Evolutionary conservation across 2,329 filamentous ascomycete genomes (phyloP).

Genomic region (Colletotrichum liriopes): DNA sequence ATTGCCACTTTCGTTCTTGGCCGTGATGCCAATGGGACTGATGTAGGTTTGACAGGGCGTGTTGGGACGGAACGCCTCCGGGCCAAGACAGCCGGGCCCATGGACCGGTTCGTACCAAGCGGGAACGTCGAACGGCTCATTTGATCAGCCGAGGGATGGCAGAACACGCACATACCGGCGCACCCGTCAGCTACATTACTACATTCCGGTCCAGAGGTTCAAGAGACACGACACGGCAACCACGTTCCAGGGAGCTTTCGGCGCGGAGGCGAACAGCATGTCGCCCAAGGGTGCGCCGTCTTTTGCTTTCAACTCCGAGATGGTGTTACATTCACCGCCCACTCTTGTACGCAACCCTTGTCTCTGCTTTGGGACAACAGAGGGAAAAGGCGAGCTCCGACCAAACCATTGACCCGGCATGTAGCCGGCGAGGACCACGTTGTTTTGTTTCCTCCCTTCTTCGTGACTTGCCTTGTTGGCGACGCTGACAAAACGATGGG

Average conservation of each 20-base stretch:
- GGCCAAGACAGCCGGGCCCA: conserved; percentile 12
- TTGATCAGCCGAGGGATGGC: conserved; percentile 28
- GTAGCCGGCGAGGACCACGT: conserved; percentile 4
- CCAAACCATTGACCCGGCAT: neutral
- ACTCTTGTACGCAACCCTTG: conserved; percentile 4
- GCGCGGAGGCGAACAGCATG: conserved; percentile 1
- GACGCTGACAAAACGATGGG: neutral
- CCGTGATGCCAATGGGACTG: conserved; percentile 10
- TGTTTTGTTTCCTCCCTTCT: conserved; percentile 32
- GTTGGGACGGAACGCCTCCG: conserved; percentile 37
- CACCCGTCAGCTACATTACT: conserved; percentile 28
- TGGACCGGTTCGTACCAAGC: conserved; percentile 17
- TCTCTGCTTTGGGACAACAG: neutral
- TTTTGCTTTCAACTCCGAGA: neutral
- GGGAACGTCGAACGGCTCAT: conserved; percentile 26
- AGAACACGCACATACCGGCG: conserved; percentile 33
- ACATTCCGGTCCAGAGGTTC: conserved; percentile 25
- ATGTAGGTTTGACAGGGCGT: conserved; percentile 39
- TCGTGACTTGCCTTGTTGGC: conserved; percentile 5
- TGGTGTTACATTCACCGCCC: neutral
- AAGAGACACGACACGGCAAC: conserved; percentile 6
- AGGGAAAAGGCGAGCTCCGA: neutral
- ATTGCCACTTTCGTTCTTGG: neutral
- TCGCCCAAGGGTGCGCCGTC: neutral
- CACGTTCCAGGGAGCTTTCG: conserved; percentile 23